Conservation (phyloP, 805 yeast genomes). For the Kluyveromyces lactis region DNA sequence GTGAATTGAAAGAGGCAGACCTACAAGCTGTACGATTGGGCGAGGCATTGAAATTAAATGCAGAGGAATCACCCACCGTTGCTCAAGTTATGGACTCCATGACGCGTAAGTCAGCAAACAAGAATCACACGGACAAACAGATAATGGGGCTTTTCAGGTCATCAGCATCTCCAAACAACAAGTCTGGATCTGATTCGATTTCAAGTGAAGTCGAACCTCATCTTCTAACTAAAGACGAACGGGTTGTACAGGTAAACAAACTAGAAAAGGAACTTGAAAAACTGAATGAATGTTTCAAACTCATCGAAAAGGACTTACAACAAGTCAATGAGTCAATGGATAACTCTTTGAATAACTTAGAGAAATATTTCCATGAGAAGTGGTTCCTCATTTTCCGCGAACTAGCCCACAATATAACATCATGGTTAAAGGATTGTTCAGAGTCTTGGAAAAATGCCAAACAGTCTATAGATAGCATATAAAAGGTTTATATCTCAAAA, state of each 20-base stretch:
- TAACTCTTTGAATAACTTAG: conserved; percentile 22
- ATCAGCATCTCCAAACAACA: conserved; percentile 2
- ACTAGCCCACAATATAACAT: conserved; percentile 28
- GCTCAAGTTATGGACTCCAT: conserved; percentile 8
- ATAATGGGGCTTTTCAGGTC: neutral
- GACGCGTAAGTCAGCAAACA: neutral
- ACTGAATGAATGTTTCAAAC: conserved; percentile 32
- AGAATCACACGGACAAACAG: neutral
- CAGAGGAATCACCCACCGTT: conserved; percentile 30
- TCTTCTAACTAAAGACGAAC: conserved; percentile 28
- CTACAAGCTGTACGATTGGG: conserved; percentile 22
- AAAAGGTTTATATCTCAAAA: neutral
- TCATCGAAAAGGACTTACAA: conserved; percentile 30
- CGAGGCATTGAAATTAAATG: conserved; percentile 28
- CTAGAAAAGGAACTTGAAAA: conserved; percentile 31
- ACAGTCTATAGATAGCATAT: conserved; percentile 8
- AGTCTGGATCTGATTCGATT: conserved; percentile 13
- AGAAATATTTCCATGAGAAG: conserved; percentile 21
- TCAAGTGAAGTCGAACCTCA: conserved; percentile 25
- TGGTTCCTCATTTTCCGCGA: conserved; percentile 25
- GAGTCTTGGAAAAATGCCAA: conserved; percentile 35
- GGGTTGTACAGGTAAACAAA: conserved; percentile 31
- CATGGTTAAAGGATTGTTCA: conserved; percentile 32
- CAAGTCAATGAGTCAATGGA: conserved; percentile 30
- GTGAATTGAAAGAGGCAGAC: conserved; percentile 28